Conservation (phyloP, 768 basidiomycete species). For the Fomitopsis serialis region DNA sequence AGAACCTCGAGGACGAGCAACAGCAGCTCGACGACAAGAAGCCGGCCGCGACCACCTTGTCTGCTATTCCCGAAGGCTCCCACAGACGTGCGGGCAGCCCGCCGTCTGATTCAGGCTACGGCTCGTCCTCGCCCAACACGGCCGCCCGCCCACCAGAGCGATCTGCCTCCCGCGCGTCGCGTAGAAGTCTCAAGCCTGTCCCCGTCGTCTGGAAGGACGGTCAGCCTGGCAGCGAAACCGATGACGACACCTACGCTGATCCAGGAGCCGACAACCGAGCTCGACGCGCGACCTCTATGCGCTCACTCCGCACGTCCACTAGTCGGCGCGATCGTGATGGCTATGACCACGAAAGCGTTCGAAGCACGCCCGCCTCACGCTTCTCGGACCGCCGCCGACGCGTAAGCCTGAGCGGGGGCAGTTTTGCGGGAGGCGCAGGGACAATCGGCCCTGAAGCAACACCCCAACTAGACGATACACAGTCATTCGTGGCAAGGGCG, state of each 20-base stretch:
- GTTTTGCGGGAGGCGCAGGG: slow-evolving; percentile 52
- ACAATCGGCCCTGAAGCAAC: slow-evolving; percentile 43
- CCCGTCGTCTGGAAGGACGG: slow-evolving; percentile 19
- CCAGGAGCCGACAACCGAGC: not conserved
- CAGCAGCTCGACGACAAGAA: not conserved
- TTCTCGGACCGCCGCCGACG: slow-evolving; percentile 6
- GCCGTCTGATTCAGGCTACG: slow-evolving; percentile 19
- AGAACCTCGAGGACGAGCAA: not conserved
- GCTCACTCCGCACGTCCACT: slow-evolving; percentile 17
- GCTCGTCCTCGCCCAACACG: slow-evolving; percentile 4
- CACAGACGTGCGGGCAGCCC: not conserved
- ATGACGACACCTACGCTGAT: not conserved
- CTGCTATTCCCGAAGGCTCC: not conserved
- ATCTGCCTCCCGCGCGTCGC: slow-evolving; percentile 6
- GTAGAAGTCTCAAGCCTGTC: slow-evolving; percentile 13
- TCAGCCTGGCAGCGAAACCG: not conserved
- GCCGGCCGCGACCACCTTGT: not conserved
- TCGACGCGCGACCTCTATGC: slow-evolving; percentile 17
- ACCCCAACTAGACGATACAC: slow-evolving; percentile 34
- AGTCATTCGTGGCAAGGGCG: slow-evolving; percentile 32
- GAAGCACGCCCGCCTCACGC: slow-evolving; percentile 7
- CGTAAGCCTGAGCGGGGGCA: slow-evolving; percentile 19
- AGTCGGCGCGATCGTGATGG: not conserved
- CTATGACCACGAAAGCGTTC: slow-evolving; percentile 11
- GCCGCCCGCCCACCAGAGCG: not conserved